Evolutionary conservation across 495 filamentous ascomycete genomes (phyloP).

Genomic region (Neurospora sp.): DNA sequence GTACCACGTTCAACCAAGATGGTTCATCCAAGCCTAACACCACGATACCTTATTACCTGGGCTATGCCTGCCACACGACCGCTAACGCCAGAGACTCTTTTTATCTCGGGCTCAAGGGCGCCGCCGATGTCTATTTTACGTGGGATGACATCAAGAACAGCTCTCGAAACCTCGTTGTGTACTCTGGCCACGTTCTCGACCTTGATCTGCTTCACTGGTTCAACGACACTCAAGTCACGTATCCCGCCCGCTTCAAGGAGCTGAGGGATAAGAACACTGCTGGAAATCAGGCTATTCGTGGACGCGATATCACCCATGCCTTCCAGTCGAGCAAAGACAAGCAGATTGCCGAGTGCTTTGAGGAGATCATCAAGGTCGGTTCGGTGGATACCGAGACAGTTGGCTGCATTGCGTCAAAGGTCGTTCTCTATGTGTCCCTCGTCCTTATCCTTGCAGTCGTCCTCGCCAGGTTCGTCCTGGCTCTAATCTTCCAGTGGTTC

Average conservation of each 20-base stretch:
- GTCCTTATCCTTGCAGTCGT: constrained; percentile 91
- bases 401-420: constrained; percentile 93
- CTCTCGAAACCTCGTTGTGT: constrained; percentile 82
- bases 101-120: constrained; percentile 53
- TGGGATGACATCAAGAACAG: constrained; percentile 91
- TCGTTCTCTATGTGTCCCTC: constrained; percentile 91
- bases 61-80: constrained; percentile 87
- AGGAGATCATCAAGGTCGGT: constrained; percentile 90
- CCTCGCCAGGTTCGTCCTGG: constrained; percentile 76
- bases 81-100: constrained; percentile 56
- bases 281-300: constrained; percentile 61
- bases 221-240: constrained; percentile 71
- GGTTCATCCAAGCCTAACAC: constrained; percentile 69
- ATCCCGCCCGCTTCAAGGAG: constrained; percentile 68
- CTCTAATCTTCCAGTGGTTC: constrained; percentile 92
- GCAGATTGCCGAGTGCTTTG: constrained; percentile 70
- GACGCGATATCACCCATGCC: constrained; percentile 83
- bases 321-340: constrained; percentile 72
- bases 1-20: constrained; percentile 83
- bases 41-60: constrained; percentile 64
- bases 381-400: constrained; percentile 93
- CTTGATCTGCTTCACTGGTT: constrained; percentile 89
- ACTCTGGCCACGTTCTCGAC: constrained; percentile 88
- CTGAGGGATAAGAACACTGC: constrained; percentile 44
- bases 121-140: constrained; percentile 73